phyloP scores from a whole-genome alignment of 164 flowering plant species.

The Protea cynaroides region DNA sequence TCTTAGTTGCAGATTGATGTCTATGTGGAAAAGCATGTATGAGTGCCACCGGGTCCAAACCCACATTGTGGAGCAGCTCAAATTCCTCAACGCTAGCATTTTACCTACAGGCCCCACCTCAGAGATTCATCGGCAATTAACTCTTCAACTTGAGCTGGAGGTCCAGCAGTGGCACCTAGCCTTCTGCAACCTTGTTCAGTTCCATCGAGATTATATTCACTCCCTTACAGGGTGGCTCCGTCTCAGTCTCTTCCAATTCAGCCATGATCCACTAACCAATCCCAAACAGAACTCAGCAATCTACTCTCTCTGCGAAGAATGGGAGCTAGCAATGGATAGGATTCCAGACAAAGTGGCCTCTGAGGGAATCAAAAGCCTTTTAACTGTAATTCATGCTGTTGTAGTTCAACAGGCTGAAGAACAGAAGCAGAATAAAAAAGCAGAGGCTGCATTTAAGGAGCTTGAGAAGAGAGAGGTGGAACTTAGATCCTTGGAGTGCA shows the following conservation, averaged over 20 bases:
- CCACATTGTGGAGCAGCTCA: slow-evolving; percentile 91
- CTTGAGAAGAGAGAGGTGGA: slow-evolving; percentile 59
- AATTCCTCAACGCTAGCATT: slow-evolving; percentile 46
- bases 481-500: slow-evolving; percentile 61
- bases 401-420: slow-evolving; percentile 84
- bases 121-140: slow-evolving; percentile 80
- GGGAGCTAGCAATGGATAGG: slow-evolving; percentile 77
- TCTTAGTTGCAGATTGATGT: slow-evolving; percentile 50
- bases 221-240: slow-evolving; percentile 92
- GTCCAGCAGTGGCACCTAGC: slow-evolving; percentile 86
- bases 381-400: slow-evolving; percentile 65
- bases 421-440: slow-evolving; percentile 68
- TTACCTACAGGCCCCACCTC: slow-evolving; percentile 69
- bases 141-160: slow-evolving; percentile 86
- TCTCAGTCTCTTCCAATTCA: slow-evolving; percentile 77
- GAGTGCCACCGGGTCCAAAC: slow-evolving; percentile 94
- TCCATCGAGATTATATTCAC: slow-evolving; percentile 74
- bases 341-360: slow-evolving; percentile 93
- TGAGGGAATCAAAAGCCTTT: slow-evolving; percentile 86
- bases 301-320: slow-evolving; percentile 82
- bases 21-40: slow-evolving; percentile 98
- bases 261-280: slow-evolving; percentile 38
- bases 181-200: slow-evolving; percentile 73
- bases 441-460: slow-evolving; percentile 65
- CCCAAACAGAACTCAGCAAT: slow-evolving; percentile 57